Base-by-base conservation (phyloP, 2,329 filamentous ascomycete species). In the Beauveria medogensis region DNA sequence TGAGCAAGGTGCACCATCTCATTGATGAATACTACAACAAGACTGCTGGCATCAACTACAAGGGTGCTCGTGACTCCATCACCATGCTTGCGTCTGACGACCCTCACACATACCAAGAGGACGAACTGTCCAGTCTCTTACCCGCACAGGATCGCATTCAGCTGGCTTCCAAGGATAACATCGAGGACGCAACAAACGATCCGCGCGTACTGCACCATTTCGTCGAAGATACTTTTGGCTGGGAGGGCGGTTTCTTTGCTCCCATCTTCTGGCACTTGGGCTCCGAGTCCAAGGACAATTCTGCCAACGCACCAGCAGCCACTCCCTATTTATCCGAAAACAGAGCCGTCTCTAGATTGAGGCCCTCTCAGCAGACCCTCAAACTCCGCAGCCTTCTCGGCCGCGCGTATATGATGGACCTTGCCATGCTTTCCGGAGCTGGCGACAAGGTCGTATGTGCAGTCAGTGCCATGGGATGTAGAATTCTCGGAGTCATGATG, bases 211-310 rank as follows among this genome's bases (percentile, higher is more conserved):
- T 88, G 69, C 80, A 81, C 65, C 84, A 82, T 66, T 90, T 89
- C 70, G 81, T 89, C 41, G 89, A 92, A 62, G 87, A 92, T 69
- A 83, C 86, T 1, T 86, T 90, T 46, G 91, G 91, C 34, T 95
- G 91, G 91, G 91, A 95, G 71, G 91, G 91, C 20, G 91, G 91
- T 1, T 96, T 95, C 77, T 95, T 89, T 73, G 82, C 83, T 16
- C 82, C 85, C 67, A 87, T 94, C 74, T 95, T 95, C 73, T 92
- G 89, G 84, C 88, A 86, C 55, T 78, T 95, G 1, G 91, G 89
- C 4, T 51, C 73, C 64, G 61, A 78, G 72, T 68, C 77, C 73
- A 73, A 69, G 64, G 74, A 74, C 61, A 75, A 75, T 56, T 74
- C 71, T 16, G 73, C 68, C 24, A 72, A 73, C 55, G 70, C 71